Base-by-base conservation (phyloP, 2,329 filamentous ascomycete species). In the Colletotrichum camelliae region DNA sequence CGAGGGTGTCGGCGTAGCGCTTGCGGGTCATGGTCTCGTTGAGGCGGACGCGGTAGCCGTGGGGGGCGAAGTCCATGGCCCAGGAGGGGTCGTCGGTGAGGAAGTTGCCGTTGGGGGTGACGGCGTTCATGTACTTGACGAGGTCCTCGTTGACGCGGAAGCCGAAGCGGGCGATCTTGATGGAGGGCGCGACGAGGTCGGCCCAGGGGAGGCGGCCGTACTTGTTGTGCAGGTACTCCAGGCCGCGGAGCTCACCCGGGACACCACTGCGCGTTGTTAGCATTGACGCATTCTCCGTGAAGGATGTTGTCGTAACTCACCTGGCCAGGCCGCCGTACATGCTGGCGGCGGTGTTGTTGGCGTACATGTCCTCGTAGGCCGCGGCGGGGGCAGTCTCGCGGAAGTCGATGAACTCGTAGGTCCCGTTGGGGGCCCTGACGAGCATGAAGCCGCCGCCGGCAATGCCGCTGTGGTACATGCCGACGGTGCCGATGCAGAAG, bases 1-100 rank as follows among this genome's bases (percentile, higher is more conserved):
- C 93, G 0, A 97, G 88, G 0, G 94, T 95, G 76, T 94, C 86
- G 1, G 94, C 94, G 82, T 94, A 96, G 52, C 95, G 89, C 81
- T 92, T 94, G 29, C 94, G 88, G 0, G 93, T 95, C 77, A 97
- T 94, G 1, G 85, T 94, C 78, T 97, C 94, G n/a, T 93, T 93
- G 4, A 94, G 82, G 24, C 88, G 87, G 2, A 96, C 80, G 1
- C 91, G 85, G 2, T 87, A 91, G 4, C 95, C 95, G 74, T 94
- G 90, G 0, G 95, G 95, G 3, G 95, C 95, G 83, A 98, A 98
- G 82, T 98, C 96, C 33, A 95, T 85, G 0, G 95, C 94, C 94
- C 95, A 98, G 0, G 91, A 89, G 0, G 93, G 92, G 76, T 97
- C 91, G 0, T 93, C 86, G 4, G 91, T 88, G 0, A 98, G 84